Percentiles rank a stretch among this genome's conserved stretches.
These are phyloP conservation scores for Amauroascus verrucosus DNA, from an alignment of 2,329 filamentous ascomycete genomes.

Conservation along the genomic window DNA sequence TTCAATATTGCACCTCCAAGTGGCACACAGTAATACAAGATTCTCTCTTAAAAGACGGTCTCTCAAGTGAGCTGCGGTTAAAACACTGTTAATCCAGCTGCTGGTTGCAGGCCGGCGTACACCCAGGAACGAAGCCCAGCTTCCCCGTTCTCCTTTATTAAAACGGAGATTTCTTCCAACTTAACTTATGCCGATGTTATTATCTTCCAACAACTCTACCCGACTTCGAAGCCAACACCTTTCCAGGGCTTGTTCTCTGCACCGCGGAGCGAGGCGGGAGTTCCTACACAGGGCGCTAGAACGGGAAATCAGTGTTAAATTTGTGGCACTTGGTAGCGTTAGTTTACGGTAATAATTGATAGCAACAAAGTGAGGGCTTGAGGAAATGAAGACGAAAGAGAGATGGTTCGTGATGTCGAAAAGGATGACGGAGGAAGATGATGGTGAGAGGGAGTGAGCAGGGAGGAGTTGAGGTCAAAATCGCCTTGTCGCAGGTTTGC, in stretches of 20 bases:
- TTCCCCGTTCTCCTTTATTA: background rate
- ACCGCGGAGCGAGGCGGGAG: background rate
- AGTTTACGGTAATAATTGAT: background rate
- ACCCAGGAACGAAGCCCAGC: background rate
- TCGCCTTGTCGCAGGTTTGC: background rate
- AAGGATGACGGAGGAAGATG: background rate
- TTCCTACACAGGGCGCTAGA: constrained; percentile 8
- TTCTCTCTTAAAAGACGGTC: background rate
- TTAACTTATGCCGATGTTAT: constrained; percentile 5
- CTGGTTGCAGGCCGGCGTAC: background rate
- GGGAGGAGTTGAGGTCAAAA: background rate
- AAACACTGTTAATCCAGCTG: constrained; percentile 1
- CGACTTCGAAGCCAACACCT: background rate
- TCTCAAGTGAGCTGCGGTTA: background rate
- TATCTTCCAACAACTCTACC: constrained; percentile 1
- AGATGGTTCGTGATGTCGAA: no score
- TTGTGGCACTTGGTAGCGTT: background rate
- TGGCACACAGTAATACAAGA: constrained; percentile 11
- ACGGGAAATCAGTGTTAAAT: constrained; percentile 1
- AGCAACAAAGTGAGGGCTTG: background rate
- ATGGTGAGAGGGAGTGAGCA: background rate
- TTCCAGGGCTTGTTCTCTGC: background rate
- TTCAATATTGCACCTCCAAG: background rate
- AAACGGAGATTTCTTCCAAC: constrained; percentile 5
- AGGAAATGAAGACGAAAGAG: background rate